Conservation (phyloP, 2,329 filamentous ascomycete species). For the Hypoxylon sp. region DNA sequence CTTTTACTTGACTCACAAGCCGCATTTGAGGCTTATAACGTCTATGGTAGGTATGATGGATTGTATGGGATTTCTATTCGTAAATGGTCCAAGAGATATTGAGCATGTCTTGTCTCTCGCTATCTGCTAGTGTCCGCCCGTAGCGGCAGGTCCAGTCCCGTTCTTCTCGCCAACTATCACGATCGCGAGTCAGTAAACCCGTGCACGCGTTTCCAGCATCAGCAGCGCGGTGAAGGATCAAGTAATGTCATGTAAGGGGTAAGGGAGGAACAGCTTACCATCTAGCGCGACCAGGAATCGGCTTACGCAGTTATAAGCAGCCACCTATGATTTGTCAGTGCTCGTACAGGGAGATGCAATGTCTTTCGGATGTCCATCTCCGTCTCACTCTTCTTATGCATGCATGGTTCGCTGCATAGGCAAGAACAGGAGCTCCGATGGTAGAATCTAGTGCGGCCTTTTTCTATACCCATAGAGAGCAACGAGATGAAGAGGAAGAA, state of each 20-base stretch:
- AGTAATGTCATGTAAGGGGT: neutral
- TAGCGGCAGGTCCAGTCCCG: slow-evolving; percentile 56
- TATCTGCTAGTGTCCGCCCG: slow-evolving; percentile 44
- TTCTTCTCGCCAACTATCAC: slow-evolving; percentile 65
- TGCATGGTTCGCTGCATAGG: neutral
- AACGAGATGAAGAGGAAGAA: no score
- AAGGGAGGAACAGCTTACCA: slow-evolving; percentile 57
- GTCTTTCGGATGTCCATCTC: neutral
- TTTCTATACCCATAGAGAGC: neutral
- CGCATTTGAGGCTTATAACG: no score
- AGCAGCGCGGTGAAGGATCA: neutral
- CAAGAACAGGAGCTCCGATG: neutral
- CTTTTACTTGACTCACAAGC: neutral
- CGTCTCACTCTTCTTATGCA: neutral
- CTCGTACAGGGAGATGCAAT: neutral
- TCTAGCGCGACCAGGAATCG: slow-evolving; percentile 84
- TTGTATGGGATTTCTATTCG: no score
- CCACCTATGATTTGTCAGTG: slow-evolving; percentile 53
- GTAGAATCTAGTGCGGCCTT: neutral
- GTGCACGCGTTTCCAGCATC: neutral
- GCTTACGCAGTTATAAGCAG: slow-evolving; percentile 85
- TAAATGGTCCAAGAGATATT: no score
- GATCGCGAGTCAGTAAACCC: neutral
- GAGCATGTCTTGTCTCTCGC: neutral
- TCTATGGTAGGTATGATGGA: no score